Conservation (phyloP, 2,329 filamentous ascomycete species). For the Tolypocladium inflatum region DNA sequence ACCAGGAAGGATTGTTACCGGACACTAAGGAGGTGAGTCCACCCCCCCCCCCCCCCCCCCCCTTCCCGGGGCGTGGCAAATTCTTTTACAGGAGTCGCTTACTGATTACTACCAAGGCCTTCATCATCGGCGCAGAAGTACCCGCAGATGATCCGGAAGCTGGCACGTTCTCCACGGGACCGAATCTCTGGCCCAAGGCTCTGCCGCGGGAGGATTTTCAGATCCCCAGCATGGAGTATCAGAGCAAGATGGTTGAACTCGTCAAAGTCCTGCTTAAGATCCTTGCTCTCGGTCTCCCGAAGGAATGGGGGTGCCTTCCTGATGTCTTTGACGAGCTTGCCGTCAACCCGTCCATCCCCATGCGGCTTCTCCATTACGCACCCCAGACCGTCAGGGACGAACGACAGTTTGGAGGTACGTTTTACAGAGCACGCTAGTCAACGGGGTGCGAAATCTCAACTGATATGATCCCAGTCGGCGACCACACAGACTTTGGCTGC, state of each 20-base stretch:
- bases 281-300: background rate
- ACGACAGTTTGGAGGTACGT: constrained; percentile 13
- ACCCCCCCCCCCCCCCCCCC: background rate
- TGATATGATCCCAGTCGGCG: constrained; percentile 10
- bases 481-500: constrained; percentile 20
- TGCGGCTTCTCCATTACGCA: constrained; percentile 17
- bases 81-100: background rate
- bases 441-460: background rate
- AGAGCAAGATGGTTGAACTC: background rate
- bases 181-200: constrained; percentile 1
- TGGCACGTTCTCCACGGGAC: constrained; percentile 1
- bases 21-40: constrained; percentile 9
- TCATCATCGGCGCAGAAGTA: constrained; percentile 1
- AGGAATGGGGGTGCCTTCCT: background rate
- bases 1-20: constrained; percentile 16
- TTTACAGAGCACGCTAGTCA: background rate
- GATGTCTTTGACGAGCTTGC: constrained; percentile 1
- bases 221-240: background rate
- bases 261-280: constrained; percentile 1
- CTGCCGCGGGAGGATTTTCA: background rate
- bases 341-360: constrained; percentile 1
- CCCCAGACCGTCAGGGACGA: constrained; percentile 11
- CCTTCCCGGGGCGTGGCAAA: background rate
- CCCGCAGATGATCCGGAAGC: constrained; percentile 1
- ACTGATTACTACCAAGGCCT: background rate